A percentile compares a stretch with the other conserved stretches of the same genome.
Evolutionary conservation across 2,329 filamentous ascomycete species (phyloP).

Genomic region (Monilinia fructicola): DNA sequence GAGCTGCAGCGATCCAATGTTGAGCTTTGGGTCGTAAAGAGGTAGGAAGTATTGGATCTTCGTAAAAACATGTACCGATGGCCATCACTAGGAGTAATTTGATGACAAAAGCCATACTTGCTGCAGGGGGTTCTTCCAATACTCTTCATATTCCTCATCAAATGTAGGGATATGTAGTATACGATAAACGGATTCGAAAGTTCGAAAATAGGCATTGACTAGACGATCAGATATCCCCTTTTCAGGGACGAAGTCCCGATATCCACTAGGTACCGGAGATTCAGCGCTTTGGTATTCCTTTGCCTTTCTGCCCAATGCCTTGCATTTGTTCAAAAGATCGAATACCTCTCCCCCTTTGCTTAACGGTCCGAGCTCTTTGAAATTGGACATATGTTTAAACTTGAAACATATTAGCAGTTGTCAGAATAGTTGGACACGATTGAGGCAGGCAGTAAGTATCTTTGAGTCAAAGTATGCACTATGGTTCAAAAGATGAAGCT

Average conservation of each 20-base stretch:
- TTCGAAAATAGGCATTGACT: conserved; percentile 45
- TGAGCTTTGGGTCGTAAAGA: conserved; percentile 22
- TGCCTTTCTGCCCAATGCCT: conserved; percentile 25
- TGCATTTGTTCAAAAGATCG: conserved; percentile 26
- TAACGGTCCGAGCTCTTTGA: conserved; percentile 16
- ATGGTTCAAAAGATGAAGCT: not conserved
- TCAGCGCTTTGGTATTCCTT: conserved; percentile 23
- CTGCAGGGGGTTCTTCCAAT: conserved; percentile 42
- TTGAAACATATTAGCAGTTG: conserved; percentile 12
- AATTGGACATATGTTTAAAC: conserved; percentile 20
- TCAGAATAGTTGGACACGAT: not conserved
- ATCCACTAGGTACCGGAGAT: conserved; percentile 12
- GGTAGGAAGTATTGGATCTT: conserved; percentile 16
- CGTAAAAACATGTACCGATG: conserved; percentile 29
- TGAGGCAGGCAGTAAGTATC: not conserved
- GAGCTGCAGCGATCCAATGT: conserved; percentile 30
- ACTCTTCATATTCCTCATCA: conserved; percentile 44
- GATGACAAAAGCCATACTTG: conserved; percentile 24
- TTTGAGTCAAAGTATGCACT: not conserved
- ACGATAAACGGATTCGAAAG: conserved; percentile 46
- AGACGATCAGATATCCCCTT: conserved; percentile 39
- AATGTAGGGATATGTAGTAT: conserved; percentile 49
- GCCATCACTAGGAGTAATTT: conserved; percentile 26
- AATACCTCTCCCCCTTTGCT: conserved; percentile 19
- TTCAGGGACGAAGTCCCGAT: conserved; percentile 24